Conservation (phyloP, 139 green algal genomes). For the Pleodorina starrii region DNA sequence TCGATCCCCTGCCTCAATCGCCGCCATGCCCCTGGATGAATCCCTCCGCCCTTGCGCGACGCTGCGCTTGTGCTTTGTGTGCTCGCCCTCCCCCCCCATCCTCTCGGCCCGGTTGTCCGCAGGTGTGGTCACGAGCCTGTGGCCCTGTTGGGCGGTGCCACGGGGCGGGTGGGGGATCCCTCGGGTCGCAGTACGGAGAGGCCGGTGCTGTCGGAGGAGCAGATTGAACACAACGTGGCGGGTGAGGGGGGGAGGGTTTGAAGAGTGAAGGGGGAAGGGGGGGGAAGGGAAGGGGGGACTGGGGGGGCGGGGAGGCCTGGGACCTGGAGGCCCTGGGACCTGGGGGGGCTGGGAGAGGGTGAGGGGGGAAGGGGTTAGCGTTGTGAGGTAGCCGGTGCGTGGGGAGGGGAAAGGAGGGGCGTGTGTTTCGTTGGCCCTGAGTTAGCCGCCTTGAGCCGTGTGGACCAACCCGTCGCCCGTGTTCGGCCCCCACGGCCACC, state of each 20-base stretch:
- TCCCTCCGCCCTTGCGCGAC: neutral
- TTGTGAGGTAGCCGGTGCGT: neutral
- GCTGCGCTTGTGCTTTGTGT: neutral
- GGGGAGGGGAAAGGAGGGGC: too few relatives aligned
- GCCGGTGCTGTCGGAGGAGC: constrained; percentile 89
- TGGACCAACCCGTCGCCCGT: too few relatives aligned
- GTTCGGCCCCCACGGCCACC: too few relatives aligned
- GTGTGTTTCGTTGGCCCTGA: too few relatives aligned
- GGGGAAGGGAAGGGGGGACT: neutral
- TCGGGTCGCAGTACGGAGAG: constrained; percentile 90
- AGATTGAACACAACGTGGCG: constrained; percentile 87
- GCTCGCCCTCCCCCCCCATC: too few relatives aligned
- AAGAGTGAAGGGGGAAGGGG: neutral
- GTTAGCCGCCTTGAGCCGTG: too few relatives aligned
- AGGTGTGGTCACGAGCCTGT: constrained; percentile 89
- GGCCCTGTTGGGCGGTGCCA: constrained; percentile 93
- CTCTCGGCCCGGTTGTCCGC: too few relatives aligned
- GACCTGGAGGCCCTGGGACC: too few relatives aligned
- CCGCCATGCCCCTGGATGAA: too few relatives aligned
- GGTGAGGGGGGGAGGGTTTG: neutral
- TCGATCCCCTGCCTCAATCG: too few relatives aligned
- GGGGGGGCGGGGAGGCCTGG: neutral
- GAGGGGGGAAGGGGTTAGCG: neutral
- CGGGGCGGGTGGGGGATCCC: constrained; percentile 94
- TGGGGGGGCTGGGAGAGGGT: neutral